Conservation (phyloP, 805 yeast species). For the Pichia scutulata region DNA sequence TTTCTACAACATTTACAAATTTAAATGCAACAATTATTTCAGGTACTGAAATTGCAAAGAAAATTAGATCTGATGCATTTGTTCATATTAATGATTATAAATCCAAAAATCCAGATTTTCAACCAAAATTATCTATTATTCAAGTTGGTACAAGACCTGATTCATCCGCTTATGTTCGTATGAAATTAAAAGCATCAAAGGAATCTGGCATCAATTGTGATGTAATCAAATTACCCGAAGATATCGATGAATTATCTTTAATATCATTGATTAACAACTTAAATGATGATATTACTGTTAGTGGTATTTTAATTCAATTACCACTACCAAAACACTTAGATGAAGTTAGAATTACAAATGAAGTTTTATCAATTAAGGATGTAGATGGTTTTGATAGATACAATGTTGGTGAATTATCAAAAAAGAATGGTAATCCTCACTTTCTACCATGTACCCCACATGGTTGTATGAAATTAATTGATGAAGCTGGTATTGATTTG, state of each 20-base stretch:
- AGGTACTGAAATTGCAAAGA: constrained; percentile 40
- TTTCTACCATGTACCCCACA: constrained; percentile 82
- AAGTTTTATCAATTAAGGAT: constrained; percentile 58
- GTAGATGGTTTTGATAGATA: constrained; percentile 79
- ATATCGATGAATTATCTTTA: constrained; percentile 48
- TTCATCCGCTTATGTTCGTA: constrained; percentile 72
- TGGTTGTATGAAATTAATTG: constrained; percentile 62
- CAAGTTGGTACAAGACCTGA: constrained; percentile 77
- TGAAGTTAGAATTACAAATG: constrained; percentile 58
- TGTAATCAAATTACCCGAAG: constrained; percentile 50
- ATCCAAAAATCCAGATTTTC: constrained; percentile 42
- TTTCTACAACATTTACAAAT: constrained; percentile 12
- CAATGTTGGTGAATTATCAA: constrained; percentile 71
- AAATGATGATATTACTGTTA: constrained; percentile 52
- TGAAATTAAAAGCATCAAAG: constrained; percentile 71
- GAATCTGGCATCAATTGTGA: constrained; percentile 61
- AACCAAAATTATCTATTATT: constrained; percentile 59
- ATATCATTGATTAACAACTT: constrained; percentile 45
- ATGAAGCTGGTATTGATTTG: constrained; percentile 46
- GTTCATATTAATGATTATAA: constrained; percentile 35
- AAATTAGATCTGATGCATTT: constrained; percentile 36
- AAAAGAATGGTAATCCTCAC: constrained; percentile 61
- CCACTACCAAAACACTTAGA: constrained; percentile 69
- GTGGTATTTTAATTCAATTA: constrained; percentile 69
- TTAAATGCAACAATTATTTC: constrained; percentile 32